These are phyloP conservation scores for Xylaria polymorpha DNA, from an alignment of 2,329 filamentous ascomycete species.

Conservation along the genomic window DNA sequence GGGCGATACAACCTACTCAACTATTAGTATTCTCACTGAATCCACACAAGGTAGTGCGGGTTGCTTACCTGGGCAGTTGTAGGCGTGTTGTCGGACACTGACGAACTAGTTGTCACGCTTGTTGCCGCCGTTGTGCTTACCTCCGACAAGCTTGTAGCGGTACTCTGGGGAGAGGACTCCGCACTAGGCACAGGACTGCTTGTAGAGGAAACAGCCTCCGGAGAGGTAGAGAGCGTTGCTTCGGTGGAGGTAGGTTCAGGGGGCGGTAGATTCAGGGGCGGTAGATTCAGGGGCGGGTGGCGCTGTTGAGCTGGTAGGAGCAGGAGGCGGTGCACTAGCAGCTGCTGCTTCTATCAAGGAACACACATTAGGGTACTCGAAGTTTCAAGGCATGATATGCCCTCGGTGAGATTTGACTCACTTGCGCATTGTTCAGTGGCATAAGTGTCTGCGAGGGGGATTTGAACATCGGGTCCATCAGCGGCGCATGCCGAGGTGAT, in stretches of 20 bases:
- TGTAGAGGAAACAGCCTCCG: slow-evolving; percentile 26
- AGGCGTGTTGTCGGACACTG: neutral
- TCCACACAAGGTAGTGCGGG: neutral
- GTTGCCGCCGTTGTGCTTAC: neutral
- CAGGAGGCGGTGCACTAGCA: slow-evolving; percentile 11
- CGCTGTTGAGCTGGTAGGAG: slow-evolving; percentile 16
- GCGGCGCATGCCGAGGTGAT: slow-evolving; percentile 49
- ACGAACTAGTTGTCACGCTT: slow-evolving; percentile 9
- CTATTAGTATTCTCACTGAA: slow-evolving; percentile 1
- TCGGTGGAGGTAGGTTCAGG: slow-evolving; percentile 30
- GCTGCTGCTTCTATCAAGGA: slow-evolving; percentile 37
- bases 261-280: slow-evolving; percentile 20
- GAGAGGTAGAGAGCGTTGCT: slow-evolving; percentile 30
- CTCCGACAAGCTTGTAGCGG: neutral
- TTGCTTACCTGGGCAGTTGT: slow-evolving; percentile 18
- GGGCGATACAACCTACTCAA: slow-evolving; percentile 10
- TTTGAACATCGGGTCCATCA: slow-evolving; percentile 45
- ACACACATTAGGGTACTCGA: slow-evolving; percentile 7
- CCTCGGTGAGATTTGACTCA: slow-evolving; percentile 38
- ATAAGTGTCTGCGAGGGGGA: slow-evolving; percentile 46
- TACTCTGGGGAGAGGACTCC: slow-evolving; percentile 26
- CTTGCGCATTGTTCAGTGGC: slow-evolving; percentile 48
- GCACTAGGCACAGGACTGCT: slow-evolving; percentile 20
- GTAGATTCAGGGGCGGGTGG: slow-evolving; percentile 18
- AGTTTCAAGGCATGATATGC: neutral